Conservation (phyloP, 345 rosid genomes). For the Hibiscus syriacus region DNA sequence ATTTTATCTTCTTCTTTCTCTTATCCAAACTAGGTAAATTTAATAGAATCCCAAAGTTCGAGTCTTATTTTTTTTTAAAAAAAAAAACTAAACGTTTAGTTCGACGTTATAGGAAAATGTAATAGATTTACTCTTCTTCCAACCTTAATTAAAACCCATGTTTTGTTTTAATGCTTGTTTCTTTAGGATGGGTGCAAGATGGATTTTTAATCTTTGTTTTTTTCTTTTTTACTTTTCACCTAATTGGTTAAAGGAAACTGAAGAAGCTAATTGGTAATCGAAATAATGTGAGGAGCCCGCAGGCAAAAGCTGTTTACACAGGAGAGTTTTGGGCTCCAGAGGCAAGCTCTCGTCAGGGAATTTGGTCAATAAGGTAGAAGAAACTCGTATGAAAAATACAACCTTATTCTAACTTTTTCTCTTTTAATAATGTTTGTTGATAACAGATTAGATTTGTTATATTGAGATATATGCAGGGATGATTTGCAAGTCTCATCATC, state of each 20-base stretch:
- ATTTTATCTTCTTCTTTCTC: neutral
- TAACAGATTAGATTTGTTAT: neutral
- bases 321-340: conserved; percentile 40
- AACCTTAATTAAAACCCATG: neutral
- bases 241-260: conserved; percentile 29
- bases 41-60: neutral
- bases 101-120: no score
- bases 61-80: neutral
- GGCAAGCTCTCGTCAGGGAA: conserved; percentile 39
- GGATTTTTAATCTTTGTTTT: neutral
- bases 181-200: conserved; percentile 5
- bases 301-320: conserved; percentile 47
- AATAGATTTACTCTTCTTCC: neutral
- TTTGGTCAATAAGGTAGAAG: conserved; percentile 86
- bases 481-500: conserved; percentile 76
- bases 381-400: neutral
- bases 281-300: conserved; percentile 26
- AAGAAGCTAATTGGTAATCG: conserved; percentile 35
- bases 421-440: neutral
- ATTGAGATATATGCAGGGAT: conserved; percentile 43
- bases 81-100: neutral
- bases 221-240: neutral
- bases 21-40: neutral
- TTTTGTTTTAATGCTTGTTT: no score
- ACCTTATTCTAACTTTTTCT: neutral